A percentile compares a stretch with the other conserved stretches of the same genome.
phyloP scores from a whole-genome alignment of 345 rosid genomes.

The Turritis glabra region DNA sequence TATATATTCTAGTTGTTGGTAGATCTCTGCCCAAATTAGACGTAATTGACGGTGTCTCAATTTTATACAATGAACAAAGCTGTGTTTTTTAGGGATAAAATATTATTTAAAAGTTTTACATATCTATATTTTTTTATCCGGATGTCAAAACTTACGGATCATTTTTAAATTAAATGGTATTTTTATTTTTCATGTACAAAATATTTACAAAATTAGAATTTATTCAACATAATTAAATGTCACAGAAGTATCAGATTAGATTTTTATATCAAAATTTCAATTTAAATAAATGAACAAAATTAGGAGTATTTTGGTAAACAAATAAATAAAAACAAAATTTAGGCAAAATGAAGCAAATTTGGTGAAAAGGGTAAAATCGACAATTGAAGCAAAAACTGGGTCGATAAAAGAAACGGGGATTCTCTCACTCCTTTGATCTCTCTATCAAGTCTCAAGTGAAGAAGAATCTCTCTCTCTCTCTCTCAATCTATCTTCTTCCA shows the following conservation, averaged over 20 bases:
- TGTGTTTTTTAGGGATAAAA: not conserved
- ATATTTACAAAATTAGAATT: no score
- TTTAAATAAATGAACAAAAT: not conserved
- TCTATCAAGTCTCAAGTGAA: slow-evolving; percentile 27
- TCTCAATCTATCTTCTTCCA: not conserved
- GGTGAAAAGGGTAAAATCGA: slow-evolving; percentile 35
- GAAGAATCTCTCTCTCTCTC: slow-evolving; percentile 29
- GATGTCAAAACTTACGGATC: no score
- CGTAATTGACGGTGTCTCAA: not conserved
- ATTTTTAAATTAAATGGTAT: no score
- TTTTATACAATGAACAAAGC: not conserved
- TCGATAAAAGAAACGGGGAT: slow-evolving; percentile 26
- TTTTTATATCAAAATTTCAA: no score
- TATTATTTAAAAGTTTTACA: not conserved
- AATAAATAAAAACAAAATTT: not conserved
- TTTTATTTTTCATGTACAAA: no score
- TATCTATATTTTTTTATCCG: no score
- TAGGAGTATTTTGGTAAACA: not conserved
- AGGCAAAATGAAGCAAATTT: not conserved
- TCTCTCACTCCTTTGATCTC: slow-evolving; percentile 31
- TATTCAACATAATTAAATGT: not conserved
- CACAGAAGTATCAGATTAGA: no score
- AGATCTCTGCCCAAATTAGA: not conserved
- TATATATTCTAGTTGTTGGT: not conserved
- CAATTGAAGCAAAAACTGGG: slow-evolving; percentile 12